Evolutionary conservation across 2,329 filamentous ascomycete species (phyloP), one percentile per base, ranked within the genome.

Genomic region (Arthrobotrys sinensis): DNA sequence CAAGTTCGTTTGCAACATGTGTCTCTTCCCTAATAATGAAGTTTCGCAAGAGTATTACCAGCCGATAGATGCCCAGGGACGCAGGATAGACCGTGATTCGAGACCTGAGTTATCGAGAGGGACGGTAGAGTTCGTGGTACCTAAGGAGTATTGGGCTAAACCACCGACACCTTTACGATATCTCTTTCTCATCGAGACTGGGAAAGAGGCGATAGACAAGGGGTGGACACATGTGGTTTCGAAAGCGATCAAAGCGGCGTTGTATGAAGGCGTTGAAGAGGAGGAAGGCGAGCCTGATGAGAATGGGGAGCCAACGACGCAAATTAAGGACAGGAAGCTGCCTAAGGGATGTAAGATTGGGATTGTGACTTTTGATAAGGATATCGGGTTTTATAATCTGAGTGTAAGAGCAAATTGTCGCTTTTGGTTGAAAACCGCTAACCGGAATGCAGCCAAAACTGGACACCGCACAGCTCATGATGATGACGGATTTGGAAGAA

Each of bases 81-180:
- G 93, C 48, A 91, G 96, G 72, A 90, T 97, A 62, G 96, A 99
- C 85, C 90, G 96, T 60, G 89, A 94, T 83, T 92, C 96, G 83
- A 89, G 96, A 65, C 94, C 95, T 0, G 96, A 99, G 85, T 87
- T 99, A 82, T 93, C 91, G 82, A 89, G 93, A 71, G 96, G 96
- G 43, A 98, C 96, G 0, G 95, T 98, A 53, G 96, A 99, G 83
- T 99, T 97, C 83, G 88, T 96, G 77, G 96, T 99, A 12, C 96
- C 96, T 14, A 98, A 97, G 86, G 96, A 99, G 85, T 99, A 99
- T 85, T 99, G 94, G 93, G 95, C 93, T 24, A 96, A 95, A 84
- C 92, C 96, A 83, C 96, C 96, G 0, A 94, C 80, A 53, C 79
- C 81, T 14, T 84, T 98, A 82, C 90, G 91, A 76, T 97, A 92